Percentiles rank a stretch among this genome's conserved stretches.
Evolutionary conservation across 805 yeast genomes (phyloP).

Genomic region (Candida patagonica): DNA sequence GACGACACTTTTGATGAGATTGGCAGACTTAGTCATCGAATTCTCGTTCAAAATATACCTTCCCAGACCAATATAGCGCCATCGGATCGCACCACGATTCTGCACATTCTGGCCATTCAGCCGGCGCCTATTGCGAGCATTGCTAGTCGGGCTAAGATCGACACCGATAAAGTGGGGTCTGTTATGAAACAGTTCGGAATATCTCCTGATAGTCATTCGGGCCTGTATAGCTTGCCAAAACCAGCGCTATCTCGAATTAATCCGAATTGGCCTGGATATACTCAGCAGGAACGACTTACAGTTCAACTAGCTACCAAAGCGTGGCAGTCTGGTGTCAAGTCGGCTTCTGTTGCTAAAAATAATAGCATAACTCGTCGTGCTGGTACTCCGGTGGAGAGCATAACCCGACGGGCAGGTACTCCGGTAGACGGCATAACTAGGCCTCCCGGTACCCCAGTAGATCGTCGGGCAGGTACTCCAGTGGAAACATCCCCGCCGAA

Average conservation of each 20-base stretch:
- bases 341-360: conserved; percentile 4
- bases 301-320: not conserved
- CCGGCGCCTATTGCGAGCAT: not conserved
- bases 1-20: not conserved
- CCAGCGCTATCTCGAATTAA: not conserved
- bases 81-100: not conserved
- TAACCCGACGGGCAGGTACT: too few relatives aligned
- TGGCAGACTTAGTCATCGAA: conserved; percentile 4
- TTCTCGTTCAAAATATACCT: not conserved
- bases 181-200: not conserved
- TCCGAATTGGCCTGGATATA: not conserved
- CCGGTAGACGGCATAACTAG: not conserved
- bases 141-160: not conserved
- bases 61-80: not conserved
- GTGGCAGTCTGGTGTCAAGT: not conserved
- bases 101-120: conserved; percentile 1
- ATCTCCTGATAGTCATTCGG: not conserved
- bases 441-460: too few relatives aligned
- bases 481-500: too few relatives aligned
- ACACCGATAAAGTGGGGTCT: not conserved
- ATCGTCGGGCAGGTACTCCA: too few relatives aligned
- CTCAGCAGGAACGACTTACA: not conserved
- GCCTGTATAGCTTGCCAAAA: not conserved
- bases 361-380: too few relatives aligned
- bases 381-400: not conserved